Evolutionary conservation across 352 stramenopile genomes (phyloP).

Genomic region (Pythium pyrilobum): DNA sequence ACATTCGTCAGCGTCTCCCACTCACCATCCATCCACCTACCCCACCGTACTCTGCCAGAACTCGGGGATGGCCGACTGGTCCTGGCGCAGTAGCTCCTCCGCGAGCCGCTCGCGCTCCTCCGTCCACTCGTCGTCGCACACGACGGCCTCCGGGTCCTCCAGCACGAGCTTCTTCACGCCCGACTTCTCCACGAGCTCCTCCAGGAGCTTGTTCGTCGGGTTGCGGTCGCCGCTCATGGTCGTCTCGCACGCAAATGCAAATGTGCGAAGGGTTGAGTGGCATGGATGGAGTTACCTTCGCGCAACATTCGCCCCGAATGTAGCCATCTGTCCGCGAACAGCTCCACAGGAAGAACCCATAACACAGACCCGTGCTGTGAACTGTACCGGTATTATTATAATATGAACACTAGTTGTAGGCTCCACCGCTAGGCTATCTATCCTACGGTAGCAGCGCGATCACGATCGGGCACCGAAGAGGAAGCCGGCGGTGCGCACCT

Average conservation of each 20-base stretch:
- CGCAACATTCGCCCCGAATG: constrained; percentile 10
- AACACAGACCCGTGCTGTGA: no score
- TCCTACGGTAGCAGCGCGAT: no score
- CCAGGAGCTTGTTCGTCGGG: constrained; percentile 65
- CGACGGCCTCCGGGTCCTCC: constrained; percentile 50
- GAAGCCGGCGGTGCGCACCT: constrained; percentile 15
- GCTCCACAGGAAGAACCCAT: neutral
- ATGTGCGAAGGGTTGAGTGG: neutral
- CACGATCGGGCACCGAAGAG: constrained; percentile 10
- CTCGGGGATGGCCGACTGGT: constrained; percentile 69
- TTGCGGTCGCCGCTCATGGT: constrained; percentile 35
- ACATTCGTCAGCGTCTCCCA: constrained; percentile 3
- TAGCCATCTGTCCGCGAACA: constrained; percentile 1
- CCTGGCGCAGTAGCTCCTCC: constrained; percentile 54
- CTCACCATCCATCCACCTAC: neutral
- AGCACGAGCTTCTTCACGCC: constrained; percentile 63
- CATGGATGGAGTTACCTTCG: constrained; percentile 19
- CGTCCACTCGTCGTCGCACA: constrained; percentile 83
- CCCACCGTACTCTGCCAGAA: constrained; percentile 67
- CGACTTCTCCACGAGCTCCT: constrained; percentile 72
- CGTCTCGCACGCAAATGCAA: neutral
- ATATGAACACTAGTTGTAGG: neutral
- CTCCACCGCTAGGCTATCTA: no score
- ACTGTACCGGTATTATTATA: neutral
- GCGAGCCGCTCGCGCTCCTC: constrained; percentile 71